phyloP scores from a whole-genome alignment of 441 rosid species.

The Bruguiera hainesii region DNA sequence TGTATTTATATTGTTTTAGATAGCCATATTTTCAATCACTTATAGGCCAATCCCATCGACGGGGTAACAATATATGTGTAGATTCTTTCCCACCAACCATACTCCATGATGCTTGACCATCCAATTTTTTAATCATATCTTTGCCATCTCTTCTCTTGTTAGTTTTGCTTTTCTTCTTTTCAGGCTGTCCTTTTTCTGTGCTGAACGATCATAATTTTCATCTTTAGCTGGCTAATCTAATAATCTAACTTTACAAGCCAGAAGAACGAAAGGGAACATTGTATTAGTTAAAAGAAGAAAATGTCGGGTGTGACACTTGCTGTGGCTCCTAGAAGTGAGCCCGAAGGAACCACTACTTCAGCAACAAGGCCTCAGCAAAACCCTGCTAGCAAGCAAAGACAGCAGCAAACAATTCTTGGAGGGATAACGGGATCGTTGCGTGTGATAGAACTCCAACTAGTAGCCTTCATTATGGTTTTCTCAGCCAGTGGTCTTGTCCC shows the following conservation, averaged over 20 bases:
- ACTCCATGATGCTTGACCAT: too few species aligned
- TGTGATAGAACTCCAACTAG: conserved; percentile 78
- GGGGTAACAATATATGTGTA: too few species aligned
- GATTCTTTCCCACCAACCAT: too few species aligned
- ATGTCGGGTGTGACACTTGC: conserved; percentile 89
- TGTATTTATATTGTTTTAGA: neutral
- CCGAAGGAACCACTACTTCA: conserved; percentile 22
- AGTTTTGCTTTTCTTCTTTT: neutral
- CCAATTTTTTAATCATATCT: too few species aligned
- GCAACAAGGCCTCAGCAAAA: conserved; percentile 24
- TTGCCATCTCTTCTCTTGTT: too few species aligned
- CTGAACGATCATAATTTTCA: neutral
- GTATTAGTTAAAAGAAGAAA: neutral
- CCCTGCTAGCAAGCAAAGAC: conserved; percentile 3
- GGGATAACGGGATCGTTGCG: conserved; percentile 76
- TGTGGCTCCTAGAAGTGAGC: conserved; percentile 42
- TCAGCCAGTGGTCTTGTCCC: conserved; percentile 92
- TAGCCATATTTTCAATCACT: neutral
- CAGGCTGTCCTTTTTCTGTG: neutral
- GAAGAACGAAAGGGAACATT: neutral
- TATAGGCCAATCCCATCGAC: neutral
- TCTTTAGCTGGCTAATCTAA: neutral
- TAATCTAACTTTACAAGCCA: neutral
- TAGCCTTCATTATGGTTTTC: conserved; percentile 83
- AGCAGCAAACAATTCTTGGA: conserved; percentile 32